A percentile compares a stretch with the other conserved stretches of the same genome.
phyloP scores from a whole-genome alignment of 176 grass and related monocot genomes.

The Tuctoria greenei region DNA sequence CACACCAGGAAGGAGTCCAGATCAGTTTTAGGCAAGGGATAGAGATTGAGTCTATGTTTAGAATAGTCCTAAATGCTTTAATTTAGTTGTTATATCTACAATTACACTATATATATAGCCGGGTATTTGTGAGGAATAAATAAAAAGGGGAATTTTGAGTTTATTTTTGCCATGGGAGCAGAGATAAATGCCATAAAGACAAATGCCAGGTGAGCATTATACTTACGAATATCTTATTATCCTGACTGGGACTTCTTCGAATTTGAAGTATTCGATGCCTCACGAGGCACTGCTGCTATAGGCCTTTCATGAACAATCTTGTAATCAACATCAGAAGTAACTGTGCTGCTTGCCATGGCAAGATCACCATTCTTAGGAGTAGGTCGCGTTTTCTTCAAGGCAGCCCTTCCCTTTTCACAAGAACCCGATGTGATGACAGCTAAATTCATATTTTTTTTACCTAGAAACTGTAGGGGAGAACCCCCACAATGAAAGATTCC shows the following conservation, averaged over 20 bases:
- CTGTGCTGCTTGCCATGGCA: conserved; percentile 28
- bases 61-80: too few relatives aligned
- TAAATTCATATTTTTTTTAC: conserved; percentile 66
- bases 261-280: conserved; percentile 40
- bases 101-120: too few relatives aligned
- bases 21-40: too few relatives aligned
- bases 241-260: conserved; percentile 16
- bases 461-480: too few relatives aligned
- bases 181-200: neutral
- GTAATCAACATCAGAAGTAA: conserved; percentile 48
- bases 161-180: too few relatives aligned
- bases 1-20: too few relatives aligned
- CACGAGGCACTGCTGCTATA: conserved; percentile 46
- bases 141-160: too few relatives aligned
- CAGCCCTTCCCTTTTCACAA: conserved; percentile 48
- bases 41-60: too few relatives aligned
- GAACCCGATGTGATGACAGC: conserved; percentile 45
- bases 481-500: too few relatives aligned
- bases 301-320: conserved; percentile 48
- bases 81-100: too few relatives aligned
- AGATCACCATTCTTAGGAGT: conserved; percentile 40
- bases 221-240: neutral
- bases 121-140: neutral
- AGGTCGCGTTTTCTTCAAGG: conserved; percentile 41
- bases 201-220: conserved; percentile 9